These are phyloP conservation scores for Ilyonectria robusta DNA, from an alignment of 2,329 filamentous ascomycete species.

Conservation along the genomic window DNA sequence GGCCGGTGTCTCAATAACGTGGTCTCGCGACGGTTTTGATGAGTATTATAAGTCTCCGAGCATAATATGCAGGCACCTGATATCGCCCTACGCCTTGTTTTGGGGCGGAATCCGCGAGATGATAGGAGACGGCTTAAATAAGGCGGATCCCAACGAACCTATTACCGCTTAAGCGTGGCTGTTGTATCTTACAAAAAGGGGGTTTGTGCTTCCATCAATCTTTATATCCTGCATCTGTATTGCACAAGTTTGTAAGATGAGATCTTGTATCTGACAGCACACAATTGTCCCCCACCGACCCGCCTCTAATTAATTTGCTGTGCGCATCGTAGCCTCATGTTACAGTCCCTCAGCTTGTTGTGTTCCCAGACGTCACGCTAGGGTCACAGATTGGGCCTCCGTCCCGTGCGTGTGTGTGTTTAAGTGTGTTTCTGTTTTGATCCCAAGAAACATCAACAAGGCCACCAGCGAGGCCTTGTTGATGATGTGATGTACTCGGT, in stretches of 20 bases:
- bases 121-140: slow-evolving; percentile 1
- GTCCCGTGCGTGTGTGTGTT: slow-evolving; percentile 10
- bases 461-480: slow-evolving; percentile 10
- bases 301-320: not conserved
- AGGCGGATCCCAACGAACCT: slow-evolving; percentile 8
- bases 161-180: slow-evolving; percentile 5
- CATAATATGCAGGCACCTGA: slow-evolving; percentile 21
- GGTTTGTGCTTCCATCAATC: slow-evolving; percentile 39
- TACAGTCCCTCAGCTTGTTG: slow-evolving; percentile 1
- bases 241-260: slow-evolving; percentile 44
- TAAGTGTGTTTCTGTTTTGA: slow-evolving; percentile 21
- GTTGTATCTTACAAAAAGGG: slow-evolving; percentile 24
- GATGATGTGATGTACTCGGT: slow-evolving; percentile 24
- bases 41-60: slow-evolving; percentile 23
- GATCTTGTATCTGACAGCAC: slow-evolving; percentile 42
- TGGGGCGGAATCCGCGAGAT: slow-evolving; percentile 8
- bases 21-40: slow-evolving; percentile 12
- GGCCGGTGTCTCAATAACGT: slow-evolving; percentile 32
- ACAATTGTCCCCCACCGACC: slow-evolving; percentile 11
- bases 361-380: slow-evolving; percentile 7
- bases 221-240: slow-evolving; percentile 47
- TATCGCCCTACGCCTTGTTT: slow-evolving; percentile 18
- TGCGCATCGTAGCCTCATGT: slow-evolving; percentile 8
- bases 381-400: slow-evolving; percentile 15
- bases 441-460: slow-evolving; percentile 19